These are phyloP conservation scores for Graphilbum fragrans DNA, from an alignment of 2,329 filamentous ascomycete species.

Conservation along the genomic window DNA sequence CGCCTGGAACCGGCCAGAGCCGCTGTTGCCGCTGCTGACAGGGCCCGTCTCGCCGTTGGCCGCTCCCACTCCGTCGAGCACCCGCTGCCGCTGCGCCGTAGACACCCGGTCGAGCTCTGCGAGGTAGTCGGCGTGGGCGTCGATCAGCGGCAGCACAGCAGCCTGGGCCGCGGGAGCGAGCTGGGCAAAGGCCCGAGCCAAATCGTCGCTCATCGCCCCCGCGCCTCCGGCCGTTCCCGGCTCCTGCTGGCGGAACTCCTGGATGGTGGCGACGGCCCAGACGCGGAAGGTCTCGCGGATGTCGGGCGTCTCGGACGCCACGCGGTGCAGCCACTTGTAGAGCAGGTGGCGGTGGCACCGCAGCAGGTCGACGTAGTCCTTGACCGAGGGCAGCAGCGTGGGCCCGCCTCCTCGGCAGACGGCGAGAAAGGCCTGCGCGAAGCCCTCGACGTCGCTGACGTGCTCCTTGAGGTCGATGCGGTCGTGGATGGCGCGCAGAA, in stretches of 20 bases:
- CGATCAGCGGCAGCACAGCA: slow-evolving; percentile 36
- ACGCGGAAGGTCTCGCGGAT: slow-evolving; percentile 46
- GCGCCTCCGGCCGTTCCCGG: slow-evolving; percentile 16
- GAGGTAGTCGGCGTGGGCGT: slow-evolving; percentile 51
- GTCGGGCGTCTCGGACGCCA: slow-evolving; percentile 55
- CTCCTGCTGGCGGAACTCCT: slow-evolving; percentile 33
- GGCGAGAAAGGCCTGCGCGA: slow-evolving; percentile 60
- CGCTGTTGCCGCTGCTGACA: slow-evolving; percentile 15
- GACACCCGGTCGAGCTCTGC: slow-evolving; percentile 40
- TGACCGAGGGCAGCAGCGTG: slow-evolving; percentile 40
- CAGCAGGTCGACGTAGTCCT: slow-evolving; percentile 59
- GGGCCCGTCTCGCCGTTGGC: background rate
- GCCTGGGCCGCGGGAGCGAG: slow-evolving; percentile 34
- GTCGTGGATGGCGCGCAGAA: slow-evolving; percentile 61
- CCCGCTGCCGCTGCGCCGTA: slow-evolving; percentile 37
- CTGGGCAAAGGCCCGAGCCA: slow-evolving; percentile 28
- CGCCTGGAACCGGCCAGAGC: slow-evolving; percentile 60
- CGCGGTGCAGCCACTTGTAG: slow-evolving; percentile 61
- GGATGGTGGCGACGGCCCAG: slow-evolving; percentile 47
- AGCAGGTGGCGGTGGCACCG: slow-evolving; percentile 49
- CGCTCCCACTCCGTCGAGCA: slow-evolving; percentile 30
- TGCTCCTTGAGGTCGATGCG: slow-evolving; percentile 60
- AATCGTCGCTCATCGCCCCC: slow-evolving; percentile 23
- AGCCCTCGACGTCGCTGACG: slow-evolving; percentile 52
- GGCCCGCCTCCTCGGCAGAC: slow-evolving; percentile 28